Percentiles rank a stretch among this genome's conserved stretches.
Conservation (phyloP, 2,329 filamentous ascomycete species). For the Pseudonectria foliicola region DNA sequence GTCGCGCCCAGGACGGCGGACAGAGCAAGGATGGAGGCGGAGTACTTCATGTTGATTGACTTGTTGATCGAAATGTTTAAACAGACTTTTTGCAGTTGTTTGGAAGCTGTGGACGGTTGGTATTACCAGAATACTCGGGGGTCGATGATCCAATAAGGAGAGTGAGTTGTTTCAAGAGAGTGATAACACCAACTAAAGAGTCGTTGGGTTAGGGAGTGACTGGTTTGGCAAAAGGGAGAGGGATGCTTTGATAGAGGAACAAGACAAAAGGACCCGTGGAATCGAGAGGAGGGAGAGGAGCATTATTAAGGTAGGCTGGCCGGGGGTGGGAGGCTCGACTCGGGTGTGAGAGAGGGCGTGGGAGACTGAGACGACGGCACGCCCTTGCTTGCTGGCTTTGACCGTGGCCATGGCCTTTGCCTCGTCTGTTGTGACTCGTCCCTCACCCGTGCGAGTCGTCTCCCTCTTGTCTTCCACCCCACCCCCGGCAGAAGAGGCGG, state of each 20-base stretch:
- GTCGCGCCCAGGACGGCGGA: slow-evolving; percentile 35
- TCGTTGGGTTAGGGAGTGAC: slow-evolving; percentile 20
- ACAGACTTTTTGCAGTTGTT: slow-evolving; percentile 16
- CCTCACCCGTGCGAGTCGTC: too few species aligned
- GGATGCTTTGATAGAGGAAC: slow-evolving; percentile 8
- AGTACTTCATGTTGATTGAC: slow-evolving; percentile 34
- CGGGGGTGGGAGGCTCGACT: slow-evolving; percentile 3
- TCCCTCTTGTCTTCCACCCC: too few species aligned
- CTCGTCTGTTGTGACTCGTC: too few species aligned
- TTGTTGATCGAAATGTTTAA: slow-evolving; percentile 4
- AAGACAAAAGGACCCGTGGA: slow-evolving; percentile 6
- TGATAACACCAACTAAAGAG: slow-evolving; percentile 12
- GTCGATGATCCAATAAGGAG: not conserved
- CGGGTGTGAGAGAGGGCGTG: slow-evolving; percentile 1
- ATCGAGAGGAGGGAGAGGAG: slow-evolving; percentile 17
- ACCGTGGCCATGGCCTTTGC: too few species aligned
- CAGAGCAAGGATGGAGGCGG: slow-evolving; percentile 29
- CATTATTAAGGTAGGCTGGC: slow-evolving; percentile 20
- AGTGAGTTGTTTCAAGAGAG: slow-evolving; percentile 14
- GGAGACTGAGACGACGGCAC: too few species aligned
- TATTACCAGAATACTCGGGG: not conserved
- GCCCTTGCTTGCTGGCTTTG: too few species aligned
- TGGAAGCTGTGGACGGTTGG: not conserved
- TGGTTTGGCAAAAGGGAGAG: slow-evolving; percentile 17
- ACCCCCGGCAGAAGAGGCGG: too few species aligned